Percentiles rank a stretch among this genome's conserved stretches.
These are phyloP conservation scores for Clonostachys rosea DNA, from an alignment of 2,329 filamentous ascomycete genomes.

Conservation along the genomic window DNA sequence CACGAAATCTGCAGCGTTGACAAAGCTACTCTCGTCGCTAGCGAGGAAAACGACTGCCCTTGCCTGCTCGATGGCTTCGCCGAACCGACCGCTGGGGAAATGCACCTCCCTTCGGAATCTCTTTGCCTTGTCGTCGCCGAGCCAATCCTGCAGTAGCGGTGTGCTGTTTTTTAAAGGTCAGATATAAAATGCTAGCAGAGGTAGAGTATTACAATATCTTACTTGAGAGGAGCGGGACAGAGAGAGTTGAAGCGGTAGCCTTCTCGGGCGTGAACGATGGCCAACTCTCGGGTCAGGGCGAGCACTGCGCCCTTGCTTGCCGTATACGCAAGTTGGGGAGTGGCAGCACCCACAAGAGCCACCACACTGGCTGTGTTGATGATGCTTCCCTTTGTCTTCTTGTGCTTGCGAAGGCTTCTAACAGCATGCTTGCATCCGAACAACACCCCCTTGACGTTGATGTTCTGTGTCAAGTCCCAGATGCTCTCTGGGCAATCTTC, in stretches of 20 bases:
- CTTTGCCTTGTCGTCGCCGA: conserved; percentile 68
- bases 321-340: conserved; percentile 71
- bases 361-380: conserved; percentile 74
- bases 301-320: conserved; percentile 73
- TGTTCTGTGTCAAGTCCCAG: conserved; percentile 71
- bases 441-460: conserved; percentile 79
- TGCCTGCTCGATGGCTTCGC: conserved; percentile 74
- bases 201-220: conserved; percentile 10
- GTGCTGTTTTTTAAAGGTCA: conserved; percentile 40
- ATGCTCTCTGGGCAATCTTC: conserved; percentile 68
- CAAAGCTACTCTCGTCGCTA: conserved; percentile 70
- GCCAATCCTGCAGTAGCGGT: conserved; percentile 70
- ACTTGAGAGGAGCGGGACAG: conserved; percentile 71
- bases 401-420: conserved; percentile 59
- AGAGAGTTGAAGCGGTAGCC: conserved; percentile 67
- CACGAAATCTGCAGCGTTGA: conserved; percentile 69
- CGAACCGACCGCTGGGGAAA: conserved; percentile 71
- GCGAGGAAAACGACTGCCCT: conserved; percentile 71
- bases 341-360: conserved; percentile 66
- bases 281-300: conserved; percentile 68
- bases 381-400: conserved; percentile 63
- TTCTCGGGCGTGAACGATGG: conserved; percentile 70
- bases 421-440: conserved; percentile 72
- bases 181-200: not conserved
- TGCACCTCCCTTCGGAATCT: conserved; percentile 68